Base-by-base conservation (phyloP, 2,329 filamentous ascomycete genomes). In the Pleoardoris graminearum region DNA sequence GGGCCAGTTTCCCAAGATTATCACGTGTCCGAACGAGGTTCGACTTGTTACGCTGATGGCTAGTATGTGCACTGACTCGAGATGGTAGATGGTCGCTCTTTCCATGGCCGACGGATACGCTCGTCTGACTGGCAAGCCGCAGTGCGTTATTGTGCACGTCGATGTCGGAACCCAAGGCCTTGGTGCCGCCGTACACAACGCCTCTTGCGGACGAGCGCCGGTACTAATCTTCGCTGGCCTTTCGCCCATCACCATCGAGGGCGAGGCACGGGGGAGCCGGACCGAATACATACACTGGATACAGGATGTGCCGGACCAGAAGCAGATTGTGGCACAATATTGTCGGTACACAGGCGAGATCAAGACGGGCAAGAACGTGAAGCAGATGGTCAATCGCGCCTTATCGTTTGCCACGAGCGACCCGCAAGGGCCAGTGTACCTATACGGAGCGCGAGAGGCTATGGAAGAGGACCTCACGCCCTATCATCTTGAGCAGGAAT, bases 261-360 rank as follows among this genome's bases (percentile, higher is more conserved):
- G 89, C 14, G 89, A 93, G 72, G 84, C 88, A 75, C 81, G 86
- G 1, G 89, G 89, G 11, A 74, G 70, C 58, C 61, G 89, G 48
- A 91, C 88, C 1, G 90, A 93, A 72, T 92, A 90, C 69, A 92
- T 91, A 61, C 89, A 93, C 70, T 93, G 89, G 88, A 87, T 92
- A 27, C 89, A 93, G 65, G 88, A 93, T 71, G 87, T 91, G 2
- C 89, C 87, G 0, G 88, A 93, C 64, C 90, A 93, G 71, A 90
- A 88, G 70, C 82, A 85, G 63, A 92, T 96, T 53, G 78, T 96
- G 3, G 79, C 83, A 0, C 91, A 96, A 75, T 96, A 96, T 73
- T 96, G 91, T 70, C 83, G 91, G 8, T 96, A 94, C 66, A 77
- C 86, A 0, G 90, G 81, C 3, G 91, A 96, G 76, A 86, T 96